Evolutionary conservation across 371 early-diverging fungal species (phyloP).

Genomic region (Thermomucor indicae-seudaticae): DNA sequence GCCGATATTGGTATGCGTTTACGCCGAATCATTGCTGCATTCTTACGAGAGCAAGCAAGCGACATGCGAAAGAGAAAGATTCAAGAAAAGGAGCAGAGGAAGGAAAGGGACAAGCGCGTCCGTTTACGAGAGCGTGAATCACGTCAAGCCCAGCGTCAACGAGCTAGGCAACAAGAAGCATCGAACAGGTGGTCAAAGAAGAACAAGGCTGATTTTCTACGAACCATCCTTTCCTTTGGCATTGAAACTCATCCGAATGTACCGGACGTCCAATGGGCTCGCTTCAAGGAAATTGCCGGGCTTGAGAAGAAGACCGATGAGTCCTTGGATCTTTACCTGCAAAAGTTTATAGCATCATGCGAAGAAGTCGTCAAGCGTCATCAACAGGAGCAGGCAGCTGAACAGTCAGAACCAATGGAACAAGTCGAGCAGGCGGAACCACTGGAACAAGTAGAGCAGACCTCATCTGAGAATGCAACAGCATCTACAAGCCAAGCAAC

Average conservation of each 20-base stretch:
- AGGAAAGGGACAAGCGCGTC: slow-evolving; percentile 34
- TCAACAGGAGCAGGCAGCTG: slow-evolving; percentile 12
- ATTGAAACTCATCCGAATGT: slow-evolving; percentile 43
- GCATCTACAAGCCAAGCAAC: neutral
- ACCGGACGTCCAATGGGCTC: slow-evolving; percentile 53
- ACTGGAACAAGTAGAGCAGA: neutral
- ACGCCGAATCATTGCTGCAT: slow-evolving; percentile 68
- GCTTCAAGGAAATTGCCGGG: slow-evolving; percentile 69
- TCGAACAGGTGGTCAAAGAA: slow-evolving; percentile 67
- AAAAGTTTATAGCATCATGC: slow-evolving; percentile 52
- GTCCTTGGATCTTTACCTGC: slow-evolving; percentile 58
- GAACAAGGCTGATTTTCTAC: slow-evolving; percentile 66
- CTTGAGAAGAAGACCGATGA: slow-evolving; percentile 70
- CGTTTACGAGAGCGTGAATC: slow-evolving; percentile 47
- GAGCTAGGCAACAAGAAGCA: slow-evolving; percentile 38
- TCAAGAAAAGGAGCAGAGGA: slow-evolving; percentile 43
- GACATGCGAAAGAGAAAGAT: slow-evolving; percentile 36
- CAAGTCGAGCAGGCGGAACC: slow-evolving; percentile 1
- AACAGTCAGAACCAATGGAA: slow-evolving; percentile 1
- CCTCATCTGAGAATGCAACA: neutral
- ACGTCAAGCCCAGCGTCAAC: slow-evolving; percentile 37
- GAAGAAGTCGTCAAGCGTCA: slow-evolving; percentile 56
- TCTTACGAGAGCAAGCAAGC: slow-evolving; percentile 57
- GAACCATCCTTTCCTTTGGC: slow-evolving; percentile 69
- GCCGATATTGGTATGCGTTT: slow-evolving; percentile 74